These are phyloP conservation scores for Chlorella sorokiniana DNA, from an alignment of 139 green algal species.

Conservation along the genomic window DNA sequence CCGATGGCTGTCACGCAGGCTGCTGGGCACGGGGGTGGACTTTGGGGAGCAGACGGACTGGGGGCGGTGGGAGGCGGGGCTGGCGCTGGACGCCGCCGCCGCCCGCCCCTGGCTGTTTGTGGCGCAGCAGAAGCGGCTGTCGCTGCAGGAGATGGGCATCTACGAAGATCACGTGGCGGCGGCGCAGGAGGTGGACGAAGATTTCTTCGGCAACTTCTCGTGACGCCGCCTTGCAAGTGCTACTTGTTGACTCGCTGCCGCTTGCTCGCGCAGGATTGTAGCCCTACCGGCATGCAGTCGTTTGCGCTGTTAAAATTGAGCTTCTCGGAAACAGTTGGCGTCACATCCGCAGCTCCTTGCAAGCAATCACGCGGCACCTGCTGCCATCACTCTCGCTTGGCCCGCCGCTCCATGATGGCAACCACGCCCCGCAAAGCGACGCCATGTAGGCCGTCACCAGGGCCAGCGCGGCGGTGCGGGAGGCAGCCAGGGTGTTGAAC, in stretches of 20 bases:
- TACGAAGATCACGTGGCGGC: slow-evolving; percentile 55
- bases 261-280: too few relatives aligned
- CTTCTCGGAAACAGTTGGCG: background rate
- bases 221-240: background rate
- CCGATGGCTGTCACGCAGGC: background rate
- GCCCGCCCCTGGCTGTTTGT: slow-evolving; percentile 58
- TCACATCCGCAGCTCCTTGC: too few relatives aligned
- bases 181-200: slow-evolving; percentile 62
- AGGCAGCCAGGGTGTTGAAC: slow-evolving; percentile 63
- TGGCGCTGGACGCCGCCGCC: background rate
- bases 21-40: slow-evolving; percentile 21
- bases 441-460: slow-evolving; percentile 39
- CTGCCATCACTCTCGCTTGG: too few relatives aligned
- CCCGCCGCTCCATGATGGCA: too few relatives aligned
- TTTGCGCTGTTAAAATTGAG: background rate
- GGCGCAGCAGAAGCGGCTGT: slow-evolving; percentile 67
- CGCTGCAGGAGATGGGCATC: slow-evolving; percentile 59
- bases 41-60: slow-evolving; percentile 21
- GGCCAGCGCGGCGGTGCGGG: slow-evolving; percentile 21
- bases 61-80: background rate
- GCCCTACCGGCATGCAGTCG: too few relatives aligned
- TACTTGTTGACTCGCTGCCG: background rate
- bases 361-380: background rate
- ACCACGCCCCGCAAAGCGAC: background rate
- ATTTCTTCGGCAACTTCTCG: slow-evolving; percentile 49